Evolutionary conservation across 208 protist genomes (phyloP), one percentile per base, ranked within the genome.

Genomic region (Dictyostelium gargantuum): DNA sequence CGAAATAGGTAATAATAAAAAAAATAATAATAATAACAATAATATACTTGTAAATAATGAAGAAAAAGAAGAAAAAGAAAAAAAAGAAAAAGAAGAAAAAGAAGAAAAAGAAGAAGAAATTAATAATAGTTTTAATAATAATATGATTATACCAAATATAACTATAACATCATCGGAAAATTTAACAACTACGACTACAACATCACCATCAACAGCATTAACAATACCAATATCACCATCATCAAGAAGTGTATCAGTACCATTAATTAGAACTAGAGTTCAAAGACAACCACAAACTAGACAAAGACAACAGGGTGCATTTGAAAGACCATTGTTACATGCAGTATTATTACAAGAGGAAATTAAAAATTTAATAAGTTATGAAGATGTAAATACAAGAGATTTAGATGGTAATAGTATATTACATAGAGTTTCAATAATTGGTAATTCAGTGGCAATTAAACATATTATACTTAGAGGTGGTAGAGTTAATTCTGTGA

Each of bases 341-440:
- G 46, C 68, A 10, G 82, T 89, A 29, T 58, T 89, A 11, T 54
- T 89, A n/a, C 82, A 89, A 79, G 82, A 89, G n/a, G 82, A 89
- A 26, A 89, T 89, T 21, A 89, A 89, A n/a, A 89, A 73, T 38
- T 46, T 89, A 23, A 48, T 89, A 42, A 79, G 61, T 52, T 26
- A 76, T 35, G 82, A 89, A 0, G 82, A 89, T 79, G 56, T 89
- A 9, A 76, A 89, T 40, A 32, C 29, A 2, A 56, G 48, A 15
- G 82, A 89, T 52, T 29, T 21, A 1, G 76, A 38, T 54, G 82
- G 82, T 23, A 89, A 89, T n/a, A 79, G 38, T 54, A 79, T 89
- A 13, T 35, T 89, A 32, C 82, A 89, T 89, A 10, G 82, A 15
- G 82, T 75, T 6, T 75, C 82, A 0, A 79, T 89, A 17, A 89